Evolutionary conservation across 192 early-diverging fungal genomes (phyloP).

Genomic region (Coemansia sp.): DNA sequence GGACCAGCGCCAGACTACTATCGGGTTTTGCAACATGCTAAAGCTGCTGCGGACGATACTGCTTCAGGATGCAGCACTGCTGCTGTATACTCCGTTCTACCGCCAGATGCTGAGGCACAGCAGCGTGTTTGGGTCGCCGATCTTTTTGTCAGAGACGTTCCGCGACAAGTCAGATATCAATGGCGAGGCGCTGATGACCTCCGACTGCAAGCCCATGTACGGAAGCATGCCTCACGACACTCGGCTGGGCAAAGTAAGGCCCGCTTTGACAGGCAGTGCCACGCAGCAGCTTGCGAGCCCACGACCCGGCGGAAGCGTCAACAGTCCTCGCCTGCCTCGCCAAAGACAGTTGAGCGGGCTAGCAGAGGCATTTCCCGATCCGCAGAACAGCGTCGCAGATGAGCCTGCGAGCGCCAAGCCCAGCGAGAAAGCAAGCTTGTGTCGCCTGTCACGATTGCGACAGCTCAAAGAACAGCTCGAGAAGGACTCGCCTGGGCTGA

Average conservation of each 20-base stretch:
- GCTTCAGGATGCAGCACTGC: constrained; percentile 37
- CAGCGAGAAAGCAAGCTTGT: background rate
- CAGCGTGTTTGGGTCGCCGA: background rate
- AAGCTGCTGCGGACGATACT: constrained; percentile 31
- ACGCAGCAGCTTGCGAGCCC: background rate
- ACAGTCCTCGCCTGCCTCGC: background rate
- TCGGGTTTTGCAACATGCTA: constrained; percentile 39
- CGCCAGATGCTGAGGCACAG: constrained; percentile 36
- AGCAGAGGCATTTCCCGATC: background rate
- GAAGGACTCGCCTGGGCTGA: background rate
- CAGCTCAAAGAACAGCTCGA: background rate
- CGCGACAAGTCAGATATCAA: constrained; percentile 10
- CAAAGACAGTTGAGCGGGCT: background rate
- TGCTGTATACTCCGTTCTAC: constrained; percentile 41
- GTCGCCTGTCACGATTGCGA: background rate
- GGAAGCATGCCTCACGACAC: background rate
- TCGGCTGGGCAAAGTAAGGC: background rate
- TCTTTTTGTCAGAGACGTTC: constrained; percentile 15
- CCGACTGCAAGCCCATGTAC: constrained; percentile 2
- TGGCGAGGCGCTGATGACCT: background rate
- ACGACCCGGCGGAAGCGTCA: background rate
- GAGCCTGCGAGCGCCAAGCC: background rate
- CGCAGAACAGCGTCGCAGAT: background rate
- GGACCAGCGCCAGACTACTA: constrained; percentile 10
- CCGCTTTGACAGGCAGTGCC: background rate